Percentiles rank a stretch among this genome's conserved stretches.
These are phyloP conservation scores for Sclerotinia nivalis DNA, from an alignment of 2,329 filamentous ascomycete genomes.

Conservation along the genomic window DNA sequence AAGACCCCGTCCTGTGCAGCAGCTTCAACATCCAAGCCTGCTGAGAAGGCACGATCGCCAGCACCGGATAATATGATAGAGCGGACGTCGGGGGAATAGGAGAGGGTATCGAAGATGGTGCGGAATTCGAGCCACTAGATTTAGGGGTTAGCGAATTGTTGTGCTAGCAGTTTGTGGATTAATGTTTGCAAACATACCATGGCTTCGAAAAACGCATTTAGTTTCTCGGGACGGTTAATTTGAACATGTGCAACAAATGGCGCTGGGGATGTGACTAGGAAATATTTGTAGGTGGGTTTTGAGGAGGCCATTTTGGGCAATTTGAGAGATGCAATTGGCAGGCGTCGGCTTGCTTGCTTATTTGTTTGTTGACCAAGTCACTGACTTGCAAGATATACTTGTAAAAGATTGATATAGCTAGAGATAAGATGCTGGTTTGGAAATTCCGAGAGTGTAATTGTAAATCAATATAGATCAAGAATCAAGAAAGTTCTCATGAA, in stretches of 20 bases:
- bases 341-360: not conserved
- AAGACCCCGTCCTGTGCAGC: slow-evolving; percentile 57
- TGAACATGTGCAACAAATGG: slow-evolving; percentile 85
- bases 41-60: slow-evolving; percentile 80
- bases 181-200: slow-evolving; percentile 50
- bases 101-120: slow-evolving; percentile 70
- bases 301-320: slow-evolving; percentile 26
- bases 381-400: not conserved
- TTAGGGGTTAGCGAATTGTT: slow-evolving; percentile 4
- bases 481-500: not conserved
- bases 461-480: not conserved
- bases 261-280: slow-evolving; percentile 67
- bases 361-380: not conserved
- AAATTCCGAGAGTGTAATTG: not conserved
- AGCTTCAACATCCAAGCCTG: slow-evolving; percentile 80
- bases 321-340: not conserved
- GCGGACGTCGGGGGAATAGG: slow-evolving; percentile 69
- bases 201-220: slow-evolving; percentile 82
- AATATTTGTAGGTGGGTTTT: slow-evolving; percentile 33
- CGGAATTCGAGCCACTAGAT: slow-evolving; percentile 72
- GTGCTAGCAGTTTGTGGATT: not conserved
- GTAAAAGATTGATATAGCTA: not conserved
- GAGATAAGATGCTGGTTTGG: not conserved
- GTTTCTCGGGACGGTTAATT: slow-evolving; percentile 81
- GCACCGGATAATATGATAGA: slow-evolving; percentile 77